These are phyloP conservation scores for Xerocomus brunneocitrinus DNA, from an alignment of 768 basidiomycete genomes.

Conservation along the genomic window DNA sequence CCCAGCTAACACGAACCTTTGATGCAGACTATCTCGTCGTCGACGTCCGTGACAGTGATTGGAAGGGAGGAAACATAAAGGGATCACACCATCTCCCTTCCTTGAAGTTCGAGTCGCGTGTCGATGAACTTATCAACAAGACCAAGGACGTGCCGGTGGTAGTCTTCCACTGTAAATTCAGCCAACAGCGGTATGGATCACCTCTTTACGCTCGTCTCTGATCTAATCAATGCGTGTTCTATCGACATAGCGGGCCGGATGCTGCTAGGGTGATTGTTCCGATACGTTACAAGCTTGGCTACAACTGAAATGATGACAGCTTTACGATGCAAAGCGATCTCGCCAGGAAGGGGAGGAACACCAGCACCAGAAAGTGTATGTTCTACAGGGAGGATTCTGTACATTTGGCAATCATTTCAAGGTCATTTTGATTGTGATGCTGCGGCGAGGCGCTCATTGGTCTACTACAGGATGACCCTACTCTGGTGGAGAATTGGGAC, in stretches of 20 bases:
- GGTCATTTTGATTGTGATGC: conserved; percentile 30
- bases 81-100: conserved; percentile 62
- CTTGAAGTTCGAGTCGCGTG: conserved; percentile 47
- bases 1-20: background rate
- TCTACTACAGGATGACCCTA: conserved; percentile 50
- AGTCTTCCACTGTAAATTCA: conserved; percentile 76
- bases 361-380: conserved; percentile 51
- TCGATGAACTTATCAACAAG: conserved; percentile 55
- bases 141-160: conserved; percentile 59
- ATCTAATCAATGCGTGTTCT: conserved; percentile 5
- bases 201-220: background rate
- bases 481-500: conserved; percentile 75
- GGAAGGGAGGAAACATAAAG: conserved; percentile 73
- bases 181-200: conserved; percentile 65
- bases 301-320: conserved; percentile 35
- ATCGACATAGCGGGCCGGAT: conserved; percentile 58
- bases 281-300: background rate
- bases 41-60: conserved; percentile 85
- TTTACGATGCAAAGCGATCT: conserved; percentile 61
- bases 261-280: conserved; percentile 57
- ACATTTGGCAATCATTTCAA: conserved; percentile 68
- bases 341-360: conserved; percentile 39
- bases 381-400: conserved; percentile 70
- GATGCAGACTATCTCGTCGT: conserved; percentile 63
- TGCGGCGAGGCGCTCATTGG: background rate